These are phyloP conservation scores for Sinapis alba DNA, from an alignment of 441 rosid species.

Conservation along the genomic window DNA sequence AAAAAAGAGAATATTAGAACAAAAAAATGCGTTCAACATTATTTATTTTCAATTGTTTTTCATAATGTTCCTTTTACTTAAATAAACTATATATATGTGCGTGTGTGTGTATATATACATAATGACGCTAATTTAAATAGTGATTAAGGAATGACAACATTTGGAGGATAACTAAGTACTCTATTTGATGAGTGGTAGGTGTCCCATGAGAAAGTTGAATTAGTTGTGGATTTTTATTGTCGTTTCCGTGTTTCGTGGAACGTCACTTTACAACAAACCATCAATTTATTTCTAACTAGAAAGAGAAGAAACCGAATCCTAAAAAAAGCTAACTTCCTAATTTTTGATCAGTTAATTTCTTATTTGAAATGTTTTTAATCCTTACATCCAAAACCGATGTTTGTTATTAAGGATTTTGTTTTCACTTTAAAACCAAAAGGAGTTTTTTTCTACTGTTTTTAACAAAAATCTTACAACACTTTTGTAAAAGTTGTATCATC, in stretches of 20 bases:
- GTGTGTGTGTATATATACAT: no score
- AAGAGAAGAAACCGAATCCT: constrained; percentile 8
- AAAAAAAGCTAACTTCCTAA: constrained; percentile 20
- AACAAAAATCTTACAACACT: background rate
- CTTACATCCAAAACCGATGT: constrained; percentile 27
- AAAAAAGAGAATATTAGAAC: no score
- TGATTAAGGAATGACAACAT: no score
- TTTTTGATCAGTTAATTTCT: constrained; percentile 27
- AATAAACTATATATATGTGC: no score
- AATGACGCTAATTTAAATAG: no score
- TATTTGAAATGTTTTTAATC: constrained; percentile 1
- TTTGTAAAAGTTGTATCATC: constrained; percentile 12
- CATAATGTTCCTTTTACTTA: no score
- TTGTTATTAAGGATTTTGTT: constrained; percentile 10
- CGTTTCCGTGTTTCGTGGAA: constrained; percentile 27
- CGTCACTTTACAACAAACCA: constrained; percentile 26
- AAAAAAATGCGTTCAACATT: no score
- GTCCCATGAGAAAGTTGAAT: constrained; percentile 29
- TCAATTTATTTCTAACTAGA: constrained; percentile 17
- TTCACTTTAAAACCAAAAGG: background rate
- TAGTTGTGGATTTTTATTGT: constrained; percentile 30
- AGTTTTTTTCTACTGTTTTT: background rate
- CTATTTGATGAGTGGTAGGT: no score
- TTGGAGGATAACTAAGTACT: no score
- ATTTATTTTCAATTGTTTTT: no score